Conservation (phyloP, 2,329 filamentous ascomycete species). For the Ilyonectria destructans region DNA sequence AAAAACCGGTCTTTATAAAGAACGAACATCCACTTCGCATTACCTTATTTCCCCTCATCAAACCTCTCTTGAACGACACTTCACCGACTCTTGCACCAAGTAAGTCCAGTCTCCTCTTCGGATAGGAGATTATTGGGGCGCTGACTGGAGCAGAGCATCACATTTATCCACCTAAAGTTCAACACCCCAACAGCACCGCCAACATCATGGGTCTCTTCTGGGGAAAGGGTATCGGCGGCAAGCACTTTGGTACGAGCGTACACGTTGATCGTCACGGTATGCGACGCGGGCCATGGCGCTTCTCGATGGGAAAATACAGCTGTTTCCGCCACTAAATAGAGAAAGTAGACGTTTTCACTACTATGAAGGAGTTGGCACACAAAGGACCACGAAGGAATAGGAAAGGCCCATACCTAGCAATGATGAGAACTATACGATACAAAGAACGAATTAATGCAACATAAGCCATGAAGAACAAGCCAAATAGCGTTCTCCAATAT, state of each 20-base stretch:
- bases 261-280: slow-evolving; percentile 63
- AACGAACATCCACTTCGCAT: slow-evolving; percentile 40
- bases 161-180: background rate
- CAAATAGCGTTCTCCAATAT: background rate
- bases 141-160: slow-evolving; percentile 15
- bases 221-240: slow-evolving; percentile 63
- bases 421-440: background rate
- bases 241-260: slow-evolving; percentile 67
- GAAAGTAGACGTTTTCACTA: background rate
- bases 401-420: background rate
- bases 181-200: background rate
- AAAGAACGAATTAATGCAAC: slow-evolving; percentile 2
- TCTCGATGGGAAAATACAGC: slow-evolving; percentile 66
- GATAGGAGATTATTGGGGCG: background rate
- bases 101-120: background rate
- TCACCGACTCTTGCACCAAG: background rate
- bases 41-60: slow-evolving; percentile 41
- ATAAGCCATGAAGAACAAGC: background rate
- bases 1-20: slow-evolving; percentile 35
- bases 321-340: slow-evolving; percentile 63
- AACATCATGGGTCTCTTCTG: slow-evolving; percentile 65
- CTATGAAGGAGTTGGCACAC: background rate
- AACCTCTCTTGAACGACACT: slow-evolving; percentile 47
- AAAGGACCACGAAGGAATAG: no score
- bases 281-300: slow-evolving; percentile 66